A percentile compares a stretch with the other conserved stretches of the same genome.
Conservation (phyloP, 352 stramenopile genomes). For the Peronospora farinosa region DNA sequence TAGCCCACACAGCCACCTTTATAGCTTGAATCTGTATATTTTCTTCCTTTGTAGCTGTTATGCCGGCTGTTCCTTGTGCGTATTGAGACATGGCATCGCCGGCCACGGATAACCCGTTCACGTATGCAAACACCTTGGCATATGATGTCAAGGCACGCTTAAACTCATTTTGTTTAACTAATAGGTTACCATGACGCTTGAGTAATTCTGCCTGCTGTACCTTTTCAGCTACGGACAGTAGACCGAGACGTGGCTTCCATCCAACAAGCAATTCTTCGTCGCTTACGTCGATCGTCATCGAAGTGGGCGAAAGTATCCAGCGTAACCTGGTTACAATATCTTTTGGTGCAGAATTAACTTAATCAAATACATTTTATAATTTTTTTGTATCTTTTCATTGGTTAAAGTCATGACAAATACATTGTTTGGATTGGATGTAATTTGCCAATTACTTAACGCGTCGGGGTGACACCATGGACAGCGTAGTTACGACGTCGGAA, state of each 20-base stretch:
- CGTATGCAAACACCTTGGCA: conserved; percentile 75
- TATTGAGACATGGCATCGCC: conserved; percentile 80
- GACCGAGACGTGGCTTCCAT: conserved; percentile 64
- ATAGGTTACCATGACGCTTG: conserved; percentile 75
- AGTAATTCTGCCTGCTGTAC: conserved; percentile 61
- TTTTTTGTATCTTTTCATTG: no score
- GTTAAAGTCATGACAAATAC: no score
- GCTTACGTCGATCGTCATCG: conserved; percentile 12
- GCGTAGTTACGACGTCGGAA: conserved; percentile 19
- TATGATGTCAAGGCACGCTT: conserved; percentile 59
- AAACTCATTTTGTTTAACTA: conserved; percentile 52
- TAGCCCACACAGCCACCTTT: conserved; percentile 67
- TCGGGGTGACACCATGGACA: conserved; percentile 9
- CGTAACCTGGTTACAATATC: not conserved
- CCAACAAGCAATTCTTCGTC: conserved; percentile 40
- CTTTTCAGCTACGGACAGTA: conserved; percentile 64
- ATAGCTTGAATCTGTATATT: conserved; percentile 54
- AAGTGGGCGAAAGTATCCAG: not conserved
- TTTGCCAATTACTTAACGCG: not conserved
- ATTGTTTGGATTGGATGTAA: not conserved
- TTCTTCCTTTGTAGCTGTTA: conserved; percentile 49
- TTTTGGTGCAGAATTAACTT: no score
- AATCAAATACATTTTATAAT: no score
- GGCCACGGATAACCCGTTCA: conserved; percentile 69
- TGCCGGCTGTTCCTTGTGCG: conserved; percentile 32